A percentile compares a stretch with the other conserved stretches of the same genome.
phyloP scores from a whole-genome alignment of 768 basidiomycete species.

The Macrolepiota dolichaula region DNA sequence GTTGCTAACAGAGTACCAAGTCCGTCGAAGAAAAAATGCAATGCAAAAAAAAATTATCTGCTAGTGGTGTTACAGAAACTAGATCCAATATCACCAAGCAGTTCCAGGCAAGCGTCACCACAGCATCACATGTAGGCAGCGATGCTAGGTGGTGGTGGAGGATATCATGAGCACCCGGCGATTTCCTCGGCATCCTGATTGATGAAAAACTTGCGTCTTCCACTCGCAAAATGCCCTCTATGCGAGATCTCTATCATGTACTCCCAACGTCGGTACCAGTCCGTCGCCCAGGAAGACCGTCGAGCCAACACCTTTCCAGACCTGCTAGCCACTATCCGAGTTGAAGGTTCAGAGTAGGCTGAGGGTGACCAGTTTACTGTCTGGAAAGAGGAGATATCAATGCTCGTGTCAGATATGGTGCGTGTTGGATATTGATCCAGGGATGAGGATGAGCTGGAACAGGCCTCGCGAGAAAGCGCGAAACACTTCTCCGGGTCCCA shows the following conservation, averaged over 20 bases:
- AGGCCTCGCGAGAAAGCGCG: not conserved
- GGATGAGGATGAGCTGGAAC: not conserved
- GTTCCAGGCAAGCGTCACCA: not conserved
- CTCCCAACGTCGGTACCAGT: constrained; percentile 56
- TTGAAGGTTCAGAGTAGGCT: constrained; percentile 10
- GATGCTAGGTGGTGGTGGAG: not conserved
- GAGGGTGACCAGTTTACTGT: constrained; percentile 1
- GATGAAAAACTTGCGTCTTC: not conserved
- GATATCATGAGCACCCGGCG: not conserved
- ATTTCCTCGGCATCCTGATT: not conserved
- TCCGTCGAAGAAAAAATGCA: not conserved
- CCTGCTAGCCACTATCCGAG: constrained; percentile 2
- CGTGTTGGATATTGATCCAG: not conserved
- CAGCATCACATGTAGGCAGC: not conserved
- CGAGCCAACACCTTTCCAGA: constrained; percentile 13
- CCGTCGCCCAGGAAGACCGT: constrained; percentile 34
- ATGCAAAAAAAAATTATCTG: not conserved
- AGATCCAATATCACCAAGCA: not conserved
- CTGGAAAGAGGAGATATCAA: not conserved
- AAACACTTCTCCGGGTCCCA: not conserved
- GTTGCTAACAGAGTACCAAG: not conserved
- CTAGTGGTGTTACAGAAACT: not conserved
- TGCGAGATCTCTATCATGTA: constrained; percentile 42
- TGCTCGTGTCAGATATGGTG: not conserved
- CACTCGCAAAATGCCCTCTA: constrained; percentile 17